Evolutionary conservation across 208 protist genomes (phyloP).

Genomic region (Phytomonas sp.): DNA sequence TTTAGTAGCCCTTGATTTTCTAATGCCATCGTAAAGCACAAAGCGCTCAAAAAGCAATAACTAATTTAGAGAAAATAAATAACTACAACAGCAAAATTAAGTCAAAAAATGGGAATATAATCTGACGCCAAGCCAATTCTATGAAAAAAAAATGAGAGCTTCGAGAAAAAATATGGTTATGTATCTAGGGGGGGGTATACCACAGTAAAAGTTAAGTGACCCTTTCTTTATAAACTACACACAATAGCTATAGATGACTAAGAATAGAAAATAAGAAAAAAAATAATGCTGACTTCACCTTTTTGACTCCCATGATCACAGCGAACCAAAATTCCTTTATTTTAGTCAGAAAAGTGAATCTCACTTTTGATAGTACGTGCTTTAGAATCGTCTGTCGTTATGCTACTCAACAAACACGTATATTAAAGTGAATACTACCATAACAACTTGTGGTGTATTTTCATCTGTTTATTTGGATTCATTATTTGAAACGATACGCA

Average conservation of each 20-base stretch:
- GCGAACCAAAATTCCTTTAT: neutral
- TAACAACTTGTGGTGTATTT: neutral
- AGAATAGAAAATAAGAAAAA: conserved; percentile 5
- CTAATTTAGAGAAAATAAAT: conserved; percentile 7
- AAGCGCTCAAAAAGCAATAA: neutral
- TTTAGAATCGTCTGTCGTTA: neutral
- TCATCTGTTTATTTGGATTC: neutral
- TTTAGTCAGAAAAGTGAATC: neutral
- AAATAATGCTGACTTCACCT: neutral
- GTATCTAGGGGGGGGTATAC: conserved; percentile 7
- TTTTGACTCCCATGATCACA: neutral
- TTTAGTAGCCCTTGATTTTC: conserved; percentile 4
- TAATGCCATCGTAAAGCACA: neutral
- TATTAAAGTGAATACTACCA: conserved; percentile 1
- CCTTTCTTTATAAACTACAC: neutral
- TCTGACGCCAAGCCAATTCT: conserved; percentile 7
- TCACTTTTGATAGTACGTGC: neutral
- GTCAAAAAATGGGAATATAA: conserved; percentile 4
- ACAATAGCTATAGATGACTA: conserved; percentile 4
- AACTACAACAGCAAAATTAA: conserved; percentile 8
- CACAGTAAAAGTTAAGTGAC: neutral
- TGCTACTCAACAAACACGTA: neutral
- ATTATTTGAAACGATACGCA: neutral
- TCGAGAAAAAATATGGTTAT: conserved; percentile 18
- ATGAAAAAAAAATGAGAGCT: conserved; percentile 8